Conservation (phyloP, 257 asterid genomes). For the Capsicum rhomboideum region DNA sequence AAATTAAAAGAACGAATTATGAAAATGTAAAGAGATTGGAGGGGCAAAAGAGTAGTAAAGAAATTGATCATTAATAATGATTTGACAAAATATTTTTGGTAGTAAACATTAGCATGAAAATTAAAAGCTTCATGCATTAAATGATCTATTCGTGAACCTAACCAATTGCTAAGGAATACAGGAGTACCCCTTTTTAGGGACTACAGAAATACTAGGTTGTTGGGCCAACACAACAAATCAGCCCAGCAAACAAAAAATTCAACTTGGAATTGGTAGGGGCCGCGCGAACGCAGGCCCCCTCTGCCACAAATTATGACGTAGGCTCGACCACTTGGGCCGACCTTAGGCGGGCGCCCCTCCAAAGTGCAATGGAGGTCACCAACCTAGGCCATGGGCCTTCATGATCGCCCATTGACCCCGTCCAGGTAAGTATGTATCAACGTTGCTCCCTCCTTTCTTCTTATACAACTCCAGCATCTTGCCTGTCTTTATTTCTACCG, state of each 20-base stretch:
- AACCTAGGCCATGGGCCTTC: slow-evolving; percentile 10
- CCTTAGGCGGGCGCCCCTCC: not conserved
- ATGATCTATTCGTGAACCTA: too few species aligned
- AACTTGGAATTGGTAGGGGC: not conserved
- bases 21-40: too few species aligned
- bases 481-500: not conserved
- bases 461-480: not conserved
- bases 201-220: too few species aligned
- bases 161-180: too few species aligned
- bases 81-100: too few species aligned
- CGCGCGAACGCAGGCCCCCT: not conserved
- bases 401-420: slow-evolving; percentile 9
- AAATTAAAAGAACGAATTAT: too few species aligned
- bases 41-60: too few species aligned
- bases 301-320: not conserved
- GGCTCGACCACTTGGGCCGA: not conserved
- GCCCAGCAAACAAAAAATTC: accelerated
- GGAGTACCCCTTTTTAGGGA: too few species aligned
- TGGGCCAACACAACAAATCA: too few species aligned
- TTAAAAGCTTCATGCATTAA: too few species aligned
- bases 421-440: slow-evolving; percentile 8
- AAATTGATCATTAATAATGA: too few species aligned
- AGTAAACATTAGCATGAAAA: too few species aligned
- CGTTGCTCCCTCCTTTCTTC: not conserved
- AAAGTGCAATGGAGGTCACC: slow-evolving; percentile 11